Conservation (phyloP, 225 moss, liverwort and hornwort species). For the Pleurozium schreberi region DNA sequence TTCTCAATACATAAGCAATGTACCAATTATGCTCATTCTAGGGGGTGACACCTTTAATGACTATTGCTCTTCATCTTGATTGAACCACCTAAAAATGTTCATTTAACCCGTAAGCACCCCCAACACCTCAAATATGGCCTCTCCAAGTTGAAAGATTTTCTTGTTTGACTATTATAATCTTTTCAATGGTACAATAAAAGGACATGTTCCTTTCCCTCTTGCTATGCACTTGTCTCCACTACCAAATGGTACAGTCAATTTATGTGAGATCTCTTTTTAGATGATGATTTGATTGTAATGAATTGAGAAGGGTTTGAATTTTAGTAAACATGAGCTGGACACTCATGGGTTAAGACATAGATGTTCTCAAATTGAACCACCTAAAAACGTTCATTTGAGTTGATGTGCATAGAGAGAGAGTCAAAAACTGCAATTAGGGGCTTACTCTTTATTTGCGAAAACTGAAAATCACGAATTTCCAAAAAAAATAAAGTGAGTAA, state of each 20-base stretch:
- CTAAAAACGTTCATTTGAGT: not conserved
- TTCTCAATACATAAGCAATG: not conserved
- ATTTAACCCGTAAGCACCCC: not conserved
- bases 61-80: fast-evolving
- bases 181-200: too few relatives aligned
- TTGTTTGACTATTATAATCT: too few relatives aligned
- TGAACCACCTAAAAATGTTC: not conserved
- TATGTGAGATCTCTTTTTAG: too few relatives aligned
- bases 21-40: fast-evolving
- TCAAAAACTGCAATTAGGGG: not conserved
- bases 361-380: not conserved
- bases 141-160: too few relatives aligned
- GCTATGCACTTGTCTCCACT: too few relatives aligned
- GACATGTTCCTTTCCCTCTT: too few relatives aligned
- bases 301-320: not conserved
- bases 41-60: not conserved
- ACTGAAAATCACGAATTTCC: not conserved
- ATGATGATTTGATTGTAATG: too few relatives aligned
- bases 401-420: not conserved
- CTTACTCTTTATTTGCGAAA: not conserved
- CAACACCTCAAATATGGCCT: not conserved
- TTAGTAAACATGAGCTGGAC: too few relatives aligned
- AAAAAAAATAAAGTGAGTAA: not conserved
- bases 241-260: too few relatives aligned
- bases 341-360: not conserved